Evolutionary conservation across 768 basidiomycete species (phyloP).

Genomic region (Chiua virens): DNA sequence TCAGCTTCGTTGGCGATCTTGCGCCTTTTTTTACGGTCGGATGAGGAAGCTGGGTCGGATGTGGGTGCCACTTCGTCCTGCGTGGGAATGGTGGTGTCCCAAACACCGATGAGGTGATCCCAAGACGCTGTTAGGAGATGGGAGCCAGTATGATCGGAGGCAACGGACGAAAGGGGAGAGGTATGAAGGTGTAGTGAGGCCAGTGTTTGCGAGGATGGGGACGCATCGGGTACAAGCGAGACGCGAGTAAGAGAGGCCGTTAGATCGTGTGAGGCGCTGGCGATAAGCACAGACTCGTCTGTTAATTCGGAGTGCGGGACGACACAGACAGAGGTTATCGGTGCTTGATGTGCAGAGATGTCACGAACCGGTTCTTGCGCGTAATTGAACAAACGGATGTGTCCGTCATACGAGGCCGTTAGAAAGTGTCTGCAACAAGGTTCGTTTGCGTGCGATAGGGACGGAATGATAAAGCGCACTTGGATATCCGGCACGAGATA

Average conservation of each 20-base stretch:
- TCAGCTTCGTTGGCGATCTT: constrained; percentile 43
- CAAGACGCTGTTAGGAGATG: constrained; percentile 82
- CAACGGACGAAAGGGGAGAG: constrained; percentile 70
- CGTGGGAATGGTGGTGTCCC: constrained; percentile 63
- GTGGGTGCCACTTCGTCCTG: constrained; percentile 55
- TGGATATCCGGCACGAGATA: constrained; percentile 56
- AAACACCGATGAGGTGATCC: constrained; percentile 85
- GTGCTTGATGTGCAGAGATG: constrained; percentile 55
- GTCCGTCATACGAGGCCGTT: constrained; percentile 81
- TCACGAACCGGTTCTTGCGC: constrained; percentile 56
- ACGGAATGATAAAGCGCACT: constrained; percentile 7
- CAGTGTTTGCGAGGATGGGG: constrained; percentile 33
- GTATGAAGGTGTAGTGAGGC: constrained; percentile 86
- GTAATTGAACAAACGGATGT: constrained; percentile 71
- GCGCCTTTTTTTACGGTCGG: constrained; percentile 58
- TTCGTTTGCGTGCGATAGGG: not conserved
- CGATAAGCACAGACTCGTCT: constrained; percentile 44
- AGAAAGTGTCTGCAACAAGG: constrained; percentile 55
- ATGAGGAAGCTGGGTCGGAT: not conserved
- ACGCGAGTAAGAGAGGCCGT: constrained; percentile 56
- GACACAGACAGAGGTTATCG: constrained; percentile 65
- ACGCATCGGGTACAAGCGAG: constrained; percentile 7
- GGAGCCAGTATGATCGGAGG: constrained; percentile 51
- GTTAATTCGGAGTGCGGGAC: constrained; percentile 39
- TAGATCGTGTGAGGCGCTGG: constrained; percentile 78